Conservation (phyloP, 768 basidiomycete genomes). For the Mycena filopes region DNA sequence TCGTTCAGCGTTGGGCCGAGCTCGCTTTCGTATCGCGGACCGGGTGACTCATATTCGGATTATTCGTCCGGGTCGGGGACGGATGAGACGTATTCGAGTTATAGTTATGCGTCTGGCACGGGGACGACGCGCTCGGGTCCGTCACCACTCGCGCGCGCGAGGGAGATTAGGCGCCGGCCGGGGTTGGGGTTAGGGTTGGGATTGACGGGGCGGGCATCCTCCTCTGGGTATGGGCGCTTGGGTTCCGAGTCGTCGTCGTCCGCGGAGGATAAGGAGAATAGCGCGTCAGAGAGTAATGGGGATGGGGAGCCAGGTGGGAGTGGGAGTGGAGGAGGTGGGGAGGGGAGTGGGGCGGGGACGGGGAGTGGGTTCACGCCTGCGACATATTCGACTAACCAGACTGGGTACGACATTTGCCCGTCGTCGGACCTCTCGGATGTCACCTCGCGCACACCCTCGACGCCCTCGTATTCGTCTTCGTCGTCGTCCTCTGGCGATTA, state of each 20-base stretch:
- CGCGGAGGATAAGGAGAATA: conserved; percentile 31
- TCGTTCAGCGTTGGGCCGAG: conserved; percentile 29
- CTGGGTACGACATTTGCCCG: conserved; percentile 63
- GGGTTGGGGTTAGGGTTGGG: conserved; percentile 43
- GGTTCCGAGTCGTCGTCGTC: neutral
- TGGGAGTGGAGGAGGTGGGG: conserved; percentile 21
- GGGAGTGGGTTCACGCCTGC: conserved; percentile 41
- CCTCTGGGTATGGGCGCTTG: conserved; percentile 55
- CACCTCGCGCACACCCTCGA: conserved; percentile 45
- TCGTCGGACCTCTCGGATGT: conserved; percentile 62
- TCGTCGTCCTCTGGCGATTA: conserved; percentile 21
- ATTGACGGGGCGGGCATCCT: conserved; percentile 47
- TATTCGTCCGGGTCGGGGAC: conserved; percentile 46
- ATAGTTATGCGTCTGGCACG: conserved; percentile 20
- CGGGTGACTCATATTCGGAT: conserved; percentile 32
- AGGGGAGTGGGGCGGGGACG: conserved; percentile 34
- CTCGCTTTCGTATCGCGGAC: conserved; percentile 28
- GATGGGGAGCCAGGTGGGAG: conserved; percentile 17
- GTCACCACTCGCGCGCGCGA: conserved; percentile 22
- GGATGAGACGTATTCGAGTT: conserved; percentile 37
- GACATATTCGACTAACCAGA: conserved; percentile 55
- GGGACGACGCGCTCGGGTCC: conserved; percentile 15
- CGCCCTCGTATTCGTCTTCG: conserved; percentile 35
- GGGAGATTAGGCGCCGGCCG: conserved; percentile 38
- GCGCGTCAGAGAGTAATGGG: conserved; percentile 25